Evolutionary conservation across 371 early-diverging fungal genomes (phyloP).

Genomic region (Syncephalastrum sp.): DNA sequence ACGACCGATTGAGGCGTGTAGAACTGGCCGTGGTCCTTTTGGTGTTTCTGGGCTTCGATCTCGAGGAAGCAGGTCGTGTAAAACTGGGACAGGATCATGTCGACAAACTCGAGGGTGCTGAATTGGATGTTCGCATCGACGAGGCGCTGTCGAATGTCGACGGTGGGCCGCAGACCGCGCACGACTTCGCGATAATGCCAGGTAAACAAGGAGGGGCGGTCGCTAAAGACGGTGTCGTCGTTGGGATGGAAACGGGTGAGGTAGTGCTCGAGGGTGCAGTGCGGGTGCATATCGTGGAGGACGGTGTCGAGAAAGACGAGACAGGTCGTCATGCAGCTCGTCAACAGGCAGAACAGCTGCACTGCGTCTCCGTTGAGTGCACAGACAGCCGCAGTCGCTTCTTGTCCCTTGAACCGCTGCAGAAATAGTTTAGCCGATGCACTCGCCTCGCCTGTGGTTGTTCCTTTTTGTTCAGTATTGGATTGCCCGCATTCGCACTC

Average conservation of each 20-base stretch:
- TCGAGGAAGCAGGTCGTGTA: slow-evolving; percentile 56
- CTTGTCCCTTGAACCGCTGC: too few species aligned
- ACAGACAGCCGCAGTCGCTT: background rate
- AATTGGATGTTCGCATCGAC: slow-evolving; percentile 16
- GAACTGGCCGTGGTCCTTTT: slow-evolving; percentile 67
- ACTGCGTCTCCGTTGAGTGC: background rate
- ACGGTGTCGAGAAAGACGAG: slow-evolving; percentile 39
- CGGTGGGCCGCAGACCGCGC: slow-evolving; percentile 8
- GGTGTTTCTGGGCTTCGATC: slow-evolving; percentile 53
- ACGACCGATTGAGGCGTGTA: slow-evolving; percentile 64
- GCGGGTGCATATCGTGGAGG: slow-evolving; percentile 16
- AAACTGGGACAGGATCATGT: slow-evolving; percentile 47
- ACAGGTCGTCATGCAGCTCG: slow-evolving; percentile 46
- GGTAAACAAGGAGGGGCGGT: slow-evolving; percentile 15
- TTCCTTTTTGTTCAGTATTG: background rate
- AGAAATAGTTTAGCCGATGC: background rate
- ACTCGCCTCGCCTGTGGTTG: background rate
- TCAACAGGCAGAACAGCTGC: background rate
- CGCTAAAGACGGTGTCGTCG: slow-evolving; percentile 21
- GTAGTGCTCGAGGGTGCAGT: slow-evolving; percentile 16
- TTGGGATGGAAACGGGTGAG: slow-evolving; percentile 31
- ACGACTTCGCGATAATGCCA: slow-evolving; percentile 24
- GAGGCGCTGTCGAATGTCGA: slow-evolving; percentile 22
- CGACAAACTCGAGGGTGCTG: slow-evolving; percentile 22
- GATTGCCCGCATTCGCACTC: too few species aligned